Base-by-base conservation (phyloP, 306 rosid species). In the Citrullus mucosospermus region DNA sequence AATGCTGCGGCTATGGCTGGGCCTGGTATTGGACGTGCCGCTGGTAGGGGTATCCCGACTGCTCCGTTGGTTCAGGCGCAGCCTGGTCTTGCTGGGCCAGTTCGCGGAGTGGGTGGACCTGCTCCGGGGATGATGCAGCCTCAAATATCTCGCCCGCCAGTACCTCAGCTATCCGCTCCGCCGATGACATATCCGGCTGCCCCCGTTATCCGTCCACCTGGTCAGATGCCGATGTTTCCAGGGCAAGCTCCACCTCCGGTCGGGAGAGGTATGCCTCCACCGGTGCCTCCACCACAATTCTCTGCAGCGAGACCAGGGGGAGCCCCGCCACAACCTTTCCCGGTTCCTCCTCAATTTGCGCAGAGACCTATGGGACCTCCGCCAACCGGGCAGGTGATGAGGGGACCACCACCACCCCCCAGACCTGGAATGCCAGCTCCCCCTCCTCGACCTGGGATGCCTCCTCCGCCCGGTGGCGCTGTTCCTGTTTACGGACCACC, bases 121-220 rank as follows among this genome's bases (percentile, higher is more conserved):
- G 96, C 99, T 20, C 99, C 98, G 0, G 97, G 96, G 8, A 96
- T 96, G 98, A 96, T 96, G 99, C 99, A 92, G 87, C 98, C 99
- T 1, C 97, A 95, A 90, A 92, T 96, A 79, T 85, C 96, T 5
- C 93, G 97, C 0, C 93, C 91, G 41, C 88, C 85, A 4, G 54
- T 82, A 0, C 96, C 96, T 0, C 90, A 92, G 81, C 81, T 95
- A 8, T 83, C 90, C 0, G 90, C 92, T 10, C 98, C 97, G 4
- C 93, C 99, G 0, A 89, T 88, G 56, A 80, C 96, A 0, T 96
- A 90, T 41, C 98, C 99, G 0, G 32, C 87, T 5, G 77, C 96
- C 0, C 99, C 98, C 3, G 77, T 88, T 56, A 87, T 93, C 79
- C 89, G 99, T 0, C 97, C 97, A 0, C 96, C 98, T 1, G 86